These are phyloP conservation scores for Pharus latifolius DNA, from an alignment of 176 grass and related monocot species.

Conservation along the genomic window DNA sequence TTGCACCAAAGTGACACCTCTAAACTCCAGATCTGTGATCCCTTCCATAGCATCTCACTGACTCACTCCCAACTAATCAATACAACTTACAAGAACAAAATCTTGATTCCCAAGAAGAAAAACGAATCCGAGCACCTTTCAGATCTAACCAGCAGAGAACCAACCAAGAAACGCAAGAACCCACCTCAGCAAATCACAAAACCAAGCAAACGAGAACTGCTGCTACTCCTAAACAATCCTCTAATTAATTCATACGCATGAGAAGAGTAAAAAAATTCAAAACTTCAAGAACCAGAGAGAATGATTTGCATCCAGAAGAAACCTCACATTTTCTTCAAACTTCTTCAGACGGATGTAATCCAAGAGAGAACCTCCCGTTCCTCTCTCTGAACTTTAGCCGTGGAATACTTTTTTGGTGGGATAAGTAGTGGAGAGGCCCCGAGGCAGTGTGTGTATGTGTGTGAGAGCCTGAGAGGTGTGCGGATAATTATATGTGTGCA, in stretches of 20 bases:
- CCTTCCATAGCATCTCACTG: not conserved
- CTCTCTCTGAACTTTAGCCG: too few species aligned
- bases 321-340: too few species aligned
- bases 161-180: not conserved
- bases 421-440: too few species aligned
- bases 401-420: too few species aligned
- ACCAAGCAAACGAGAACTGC: not conserved
- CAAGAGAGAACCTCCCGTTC: too few species aligned
- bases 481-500: too few species aligned
- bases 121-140: not conserved
- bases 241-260: not conserved
- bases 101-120: not conserved
- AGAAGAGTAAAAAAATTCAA: too few species aligned
- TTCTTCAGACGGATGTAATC: too few species aligned
- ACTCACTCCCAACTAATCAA: not conserved
- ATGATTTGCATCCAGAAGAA: too few species aligned
- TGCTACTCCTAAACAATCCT: not conserved
- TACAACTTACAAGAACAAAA: not conserved
- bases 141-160: not conserved
- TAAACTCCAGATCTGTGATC: not conserved
- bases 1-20: not conserved
- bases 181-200: not conserved
- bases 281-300: too few species aligned
- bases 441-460: too few species aligned
- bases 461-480: too few species aligned